Evolutionary conservation across 345 rosid genomes (phyloP), one percentile per base, ranked within the genome.

Genomic region (Ceriops zippeliana): DNA sequence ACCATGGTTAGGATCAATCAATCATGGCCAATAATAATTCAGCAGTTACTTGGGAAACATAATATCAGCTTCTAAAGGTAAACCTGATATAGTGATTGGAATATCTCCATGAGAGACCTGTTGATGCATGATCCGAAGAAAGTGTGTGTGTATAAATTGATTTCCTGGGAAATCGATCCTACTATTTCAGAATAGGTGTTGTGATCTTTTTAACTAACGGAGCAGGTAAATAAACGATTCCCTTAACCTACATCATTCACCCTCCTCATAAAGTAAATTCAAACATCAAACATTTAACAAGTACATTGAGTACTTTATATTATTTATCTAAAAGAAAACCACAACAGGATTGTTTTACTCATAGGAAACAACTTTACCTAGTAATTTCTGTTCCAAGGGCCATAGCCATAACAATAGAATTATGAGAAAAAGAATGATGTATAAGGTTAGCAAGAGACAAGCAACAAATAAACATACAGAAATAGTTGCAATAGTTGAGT

Each of bases 1-100:
- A 7, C 3, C 6, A 2, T 62, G 63, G n/a, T 47, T 31, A 75
- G 53, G 28, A 49, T 66, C 66, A 56, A 56, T 56, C 16, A 27
- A 56, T 56, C 30, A 24, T 56, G 26, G 59, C 28, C 17, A 22
- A 56, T 56, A 11, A 42, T 42, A 11, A 11, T 42, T 42, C 49
- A 42, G 49, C 49, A 42, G 47, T 38, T 9, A 38, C 5, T 42
- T 42, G 49, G 49, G 4, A 11, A 42, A 42, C 49, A 42, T 15
- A 15, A 13, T 11, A 42, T 13, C 49, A 42, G 5, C 49, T 42
- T 42, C 49, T 42, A 13, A 42, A 15, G 19, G 49, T 42, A 42
- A 42, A 42, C 49, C 17, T 42, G 17, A 42, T 11, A 19, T 13
- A 42, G 49, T 42, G 19, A 42, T 42, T 42, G 49, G 49, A 3